Conservation (phyloP, 2,329 filamentous ascomycete species). For the Penicillium capsulatum region DNA sequence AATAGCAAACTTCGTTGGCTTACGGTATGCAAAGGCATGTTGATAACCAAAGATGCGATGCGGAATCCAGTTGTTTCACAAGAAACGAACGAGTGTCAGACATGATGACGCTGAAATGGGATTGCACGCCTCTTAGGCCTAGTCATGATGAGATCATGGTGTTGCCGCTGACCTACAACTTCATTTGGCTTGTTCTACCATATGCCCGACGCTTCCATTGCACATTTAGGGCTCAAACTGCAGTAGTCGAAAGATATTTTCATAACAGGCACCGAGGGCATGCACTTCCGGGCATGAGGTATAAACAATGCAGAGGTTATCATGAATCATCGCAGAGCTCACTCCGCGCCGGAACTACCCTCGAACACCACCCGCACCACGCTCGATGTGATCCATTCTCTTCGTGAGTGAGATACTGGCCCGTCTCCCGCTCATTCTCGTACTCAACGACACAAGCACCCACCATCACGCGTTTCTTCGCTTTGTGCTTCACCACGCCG, state of each 20-base stretch:
- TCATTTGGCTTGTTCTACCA: too few relatives aligned
- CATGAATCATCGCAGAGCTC: slow-evolving; percentile 5
- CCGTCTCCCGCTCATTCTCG: slow-evolving; percentile 68
- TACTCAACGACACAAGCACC: slow-evolving; percentile 83
- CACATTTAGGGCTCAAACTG: too few relatives aligned
- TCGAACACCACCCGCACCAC: slow-evolving; percentile 90
- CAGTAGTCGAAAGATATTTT: too few relatives aligned
- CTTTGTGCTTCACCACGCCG: slow-evolving; percentile 79
- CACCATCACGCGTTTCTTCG: slow-evolving; percentile 75
- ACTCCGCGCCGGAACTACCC: slow-evolving; percentile 58
- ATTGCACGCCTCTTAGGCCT: background rate
- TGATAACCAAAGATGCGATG: background rate
- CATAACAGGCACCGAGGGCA: too few relatives aligned
- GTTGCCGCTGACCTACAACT: too few relatives aligned
- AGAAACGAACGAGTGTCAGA: too few relatives aligned
- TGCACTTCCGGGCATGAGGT: too few relatives aligned
- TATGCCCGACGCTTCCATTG: too few relatives aligned
- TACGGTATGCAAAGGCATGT: slow-evolving; percentile 2
- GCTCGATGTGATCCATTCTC: slow-evolving; percentile 64
- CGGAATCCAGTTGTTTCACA: too few relatives aligned
- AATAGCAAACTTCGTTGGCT: slow-evolving; percentile 2
- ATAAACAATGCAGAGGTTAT: background rate
- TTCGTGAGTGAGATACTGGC: slow-evolving; percentile 66
- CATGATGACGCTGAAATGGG: background rate
- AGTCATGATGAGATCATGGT: slow-evolving; percentile 11